Base-by-base conservation (phyloP, 2,329 filamentous ascomycete genomes). In the Sarocladium strictum region DNA sequence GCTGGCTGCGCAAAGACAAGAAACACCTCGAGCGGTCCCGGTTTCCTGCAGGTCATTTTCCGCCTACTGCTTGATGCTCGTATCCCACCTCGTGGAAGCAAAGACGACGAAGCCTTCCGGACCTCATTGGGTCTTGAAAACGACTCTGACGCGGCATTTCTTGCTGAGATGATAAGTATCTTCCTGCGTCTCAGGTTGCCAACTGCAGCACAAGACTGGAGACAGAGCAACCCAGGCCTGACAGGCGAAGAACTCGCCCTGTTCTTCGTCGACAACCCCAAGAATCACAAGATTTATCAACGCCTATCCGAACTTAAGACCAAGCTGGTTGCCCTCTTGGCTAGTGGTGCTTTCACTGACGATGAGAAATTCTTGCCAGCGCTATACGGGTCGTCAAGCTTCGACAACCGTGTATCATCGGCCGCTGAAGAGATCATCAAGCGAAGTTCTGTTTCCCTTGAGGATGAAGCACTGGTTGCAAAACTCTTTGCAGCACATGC, bases 361-460 rank as follows among this genome's bases (percentile, higher is more conserved):
- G 72, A 83, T 1, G 89, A 97, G 64, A 85, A 91, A 29, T 90
- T 97, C 62, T 69, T 97, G 12, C 87, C 93, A 0, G 87, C 90
- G 1, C 71, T 97, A 1, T 91, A 89, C 65, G 91, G 92, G 4
- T 86, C 90, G 24, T 86, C 90, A 0, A 92, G 92, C 69, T 75
- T 85, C 1, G 94, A 97, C 60, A 90, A 86, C 33, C 82, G 87
- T 9, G 85, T 97, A 35, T 85, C 89, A 11, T 84, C 87, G n/a
- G 74, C 90, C n/a, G 93, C 89, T 0, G 90, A 97, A 55, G 91
- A 96, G 62, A 82, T 95, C 50, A 71, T 97, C 59, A 99, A 97
- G 70, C 80, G 92, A 59, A 87, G 83, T 27, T 79, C 83, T 1
- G 80, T 89, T 9, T 84, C 88, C 9, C 73, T 97, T 24, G 93